phyloP scores from a whole-genome alignment of 2,329 filamentous ascomycete species.

The Xylariaceae sp. region DNA sequence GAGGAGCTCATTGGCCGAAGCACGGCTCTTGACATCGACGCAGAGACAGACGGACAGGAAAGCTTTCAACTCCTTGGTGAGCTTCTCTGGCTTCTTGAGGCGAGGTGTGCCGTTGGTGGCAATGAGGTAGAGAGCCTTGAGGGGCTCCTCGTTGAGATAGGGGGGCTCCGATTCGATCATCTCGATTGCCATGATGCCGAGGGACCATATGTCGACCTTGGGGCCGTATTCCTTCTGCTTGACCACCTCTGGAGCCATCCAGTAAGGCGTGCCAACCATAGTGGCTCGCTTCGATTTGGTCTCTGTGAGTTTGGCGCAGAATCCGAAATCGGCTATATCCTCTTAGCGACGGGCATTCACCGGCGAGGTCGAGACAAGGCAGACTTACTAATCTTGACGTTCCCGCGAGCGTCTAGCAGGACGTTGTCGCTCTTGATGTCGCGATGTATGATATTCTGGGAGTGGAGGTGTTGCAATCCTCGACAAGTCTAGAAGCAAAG shows the following conservation, averaged over 20 bases:
- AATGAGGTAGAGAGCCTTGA: slow-evolving; percentile 96
- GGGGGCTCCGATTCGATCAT: slow-evolving; percentile 99
- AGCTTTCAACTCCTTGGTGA: slow-evolving; percentile 95
- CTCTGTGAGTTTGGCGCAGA: slow-evolving; percentile 97
- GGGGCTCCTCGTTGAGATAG: slow-evolving; percentile 94
- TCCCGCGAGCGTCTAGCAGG: slow-evolving; percentile 84
- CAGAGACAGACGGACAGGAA: slow-evolving; percentile 96
- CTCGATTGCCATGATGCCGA: slow-evolving; percentile 99
- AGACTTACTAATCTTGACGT: slow-evolving; percentile 91
- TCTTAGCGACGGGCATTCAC: slow-evolving; percentile 25
- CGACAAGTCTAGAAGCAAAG: slow-evolving; percentile 70
- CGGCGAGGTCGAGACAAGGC: neutral
- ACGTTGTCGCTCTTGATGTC: slow-evolving; percentile 99
- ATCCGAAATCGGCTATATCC: slow-evolving; percentile 86
- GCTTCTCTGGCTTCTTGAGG: slow-evolving; percentile 96
- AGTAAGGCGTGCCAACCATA: slow-evolving; percentile 98
- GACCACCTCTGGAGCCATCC: slow-evolving; percentile 99
- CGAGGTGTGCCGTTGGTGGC: slow-evolving; percentile 95
- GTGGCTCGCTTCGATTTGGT: slow-evolving; percentile 95
- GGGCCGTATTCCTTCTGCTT: slow-evolving; percentile 98
- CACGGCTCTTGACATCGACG: slow-evolving; percentile 91
- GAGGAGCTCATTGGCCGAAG: slow-evolving; percentile 83
- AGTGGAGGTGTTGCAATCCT: slow-evolving; percentile 88
- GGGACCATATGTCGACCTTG: slow-evolving; percentile 98
- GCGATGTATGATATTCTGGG: slow-evolving; percentile 95